A percentile compares a stretch with the other conserved stretches of the same genome.
Conservation (phyloP, 2,329 filamentous ascomycete species). For the Penicillium sclerotigenum region DNA sequence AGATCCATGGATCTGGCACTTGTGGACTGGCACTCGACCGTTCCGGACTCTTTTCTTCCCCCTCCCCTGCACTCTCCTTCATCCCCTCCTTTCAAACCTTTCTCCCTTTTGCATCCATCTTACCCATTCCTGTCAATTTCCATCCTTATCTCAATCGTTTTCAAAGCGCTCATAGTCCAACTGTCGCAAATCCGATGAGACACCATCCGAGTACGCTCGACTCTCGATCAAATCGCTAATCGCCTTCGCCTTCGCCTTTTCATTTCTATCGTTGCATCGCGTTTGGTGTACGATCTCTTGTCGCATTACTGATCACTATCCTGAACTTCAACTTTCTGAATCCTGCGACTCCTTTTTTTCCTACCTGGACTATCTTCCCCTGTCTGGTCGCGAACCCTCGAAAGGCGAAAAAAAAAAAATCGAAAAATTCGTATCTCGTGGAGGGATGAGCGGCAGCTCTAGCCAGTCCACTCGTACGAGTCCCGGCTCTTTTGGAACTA, state of each 20-base stretch:
- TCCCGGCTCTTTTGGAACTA: constrained; percentile 40
- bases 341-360: constrained; percentile 8
- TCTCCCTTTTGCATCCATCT: constrained; percentile 13
- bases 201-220: constrained; percentile 7
- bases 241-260: constrained; percentile 7
- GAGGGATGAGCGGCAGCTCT: constrained; percentile 43
- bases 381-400: constrained; percentile 16
- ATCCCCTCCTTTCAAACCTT: constrained; percentile 18
- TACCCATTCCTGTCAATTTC: constrained; percentile 9
- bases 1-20: constrained; percentile 30
- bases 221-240: constrained; percentile 21
- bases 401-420: constrained; percentile 3
- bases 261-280: constrained; percentile 8
- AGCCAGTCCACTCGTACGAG: constrained; percentile 43
- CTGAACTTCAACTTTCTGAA: neutral
- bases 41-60: constrained; percentile 24
- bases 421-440: constrained; percentile 12
- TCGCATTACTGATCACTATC: constrained; percentile 16
- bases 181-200: constrained; percentile 26
- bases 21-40: constrained; percentile 25
- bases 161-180: constrained; percentile 8
- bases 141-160: constrained; percentile 11
- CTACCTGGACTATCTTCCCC: neutral
- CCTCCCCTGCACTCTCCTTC: constrained; percentile 20
- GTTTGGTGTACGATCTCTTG: constrained; percentile 8